Evolutionary conservation across 352 stramenopile genomes (phyloP).

Genomic region (Pythium biforme): DNA sequence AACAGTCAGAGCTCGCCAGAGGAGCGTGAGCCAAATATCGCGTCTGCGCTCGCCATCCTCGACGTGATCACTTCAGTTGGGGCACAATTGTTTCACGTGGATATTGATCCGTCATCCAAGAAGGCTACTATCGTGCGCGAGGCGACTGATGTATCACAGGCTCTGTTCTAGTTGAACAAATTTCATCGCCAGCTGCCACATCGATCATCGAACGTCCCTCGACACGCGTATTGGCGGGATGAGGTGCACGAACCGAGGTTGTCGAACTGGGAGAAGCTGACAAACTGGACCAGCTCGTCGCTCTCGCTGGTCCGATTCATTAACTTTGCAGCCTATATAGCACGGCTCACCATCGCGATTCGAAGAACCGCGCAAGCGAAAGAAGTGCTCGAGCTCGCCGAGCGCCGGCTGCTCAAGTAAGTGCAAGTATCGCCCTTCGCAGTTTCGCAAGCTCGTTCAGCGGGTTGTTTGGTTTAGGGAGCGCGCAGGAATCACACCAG

Average conservation of each 20-base stretch:
- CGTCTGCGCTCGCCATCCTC: too few relatives aligned
- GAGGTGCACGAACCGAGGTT: too few relatives aligned
- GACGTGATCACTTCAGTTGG: too few relatives aligned
- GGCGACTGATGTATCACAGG: not conserved
- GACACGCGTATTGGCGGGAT: not conserved
- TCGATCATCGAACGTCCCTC: not conserved
- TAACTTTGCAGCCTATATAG: not conserved
- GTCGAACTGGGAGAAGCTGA: not conserved
- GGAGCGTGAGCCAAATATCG: too few relatives aligned
- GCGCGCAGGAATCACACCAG: not conserved
- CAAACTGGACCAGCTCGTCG: not conserved
- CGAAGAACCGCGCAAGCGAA: not conserved
- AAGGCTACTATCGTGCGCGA: not conserved
- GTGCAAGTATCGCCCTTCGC: not conserved
- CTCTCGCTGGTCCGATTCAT: not conserved
- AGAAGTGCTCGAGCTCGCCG: not conserved
- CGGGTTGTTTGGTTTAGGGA: not conserved
- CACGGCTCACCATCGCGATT: not conserved
- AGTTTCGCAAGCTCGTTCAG: not conserved
- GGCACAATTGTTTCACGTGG: too few relatives aligned
- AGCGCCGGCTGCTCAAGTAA: slow-evolving; percentile 1
- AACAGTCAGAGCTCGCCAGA: too few relatives aligned
- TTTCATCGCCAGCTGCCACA: not conserved
- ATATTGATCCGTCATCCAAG: too few relatives aligned
- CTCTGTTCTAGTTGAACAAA: not conserved